Conservation (phyloP, 805 yeast species). For the Candida nitratophila region DNA sequence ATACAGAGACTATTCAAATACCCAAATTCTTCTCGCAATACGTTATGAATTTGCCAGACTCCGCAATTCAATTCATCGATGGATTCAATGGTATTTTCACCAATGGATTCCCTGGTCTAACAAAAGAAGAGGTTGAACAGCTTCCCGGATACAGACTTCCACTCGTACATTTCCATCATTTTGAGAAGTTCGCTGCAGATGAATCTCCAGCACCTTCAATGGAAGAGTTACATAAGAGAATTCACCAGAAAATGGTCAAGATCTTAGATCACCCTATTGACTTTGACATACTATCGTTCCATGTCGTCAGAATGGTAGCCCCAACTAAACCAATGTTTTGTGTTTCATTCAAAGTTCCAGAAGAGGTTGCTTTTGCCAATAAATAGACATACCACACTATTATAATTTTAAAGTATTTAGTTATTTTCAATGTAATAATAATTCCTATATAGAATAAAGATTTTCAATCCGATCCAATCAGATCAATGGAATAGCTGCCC, state of each 20-base stretch:
- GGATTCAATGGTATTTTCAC: conserved; percentile 70
- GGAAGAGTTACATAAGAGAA: conserved; percentile 61
- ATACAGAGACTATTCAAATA: conserved; percentile 25
- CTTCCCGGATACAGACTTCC: conserved; percentile 57
- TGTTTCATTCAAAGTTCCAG: conserved; percentile 69
- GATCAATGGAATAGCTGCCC: conserved; percentile 52
- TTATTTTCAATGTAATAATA: too few species aligned
- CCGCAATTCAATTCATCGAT: conserved; percentile 77
- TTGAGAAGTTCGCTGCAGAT: conserved; percentile 76
- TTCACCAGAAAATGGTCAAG: conserved; percentile 45
- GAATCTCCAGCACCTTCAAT: conserved; percentile 60
- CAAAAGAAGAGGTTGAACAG: conserved; percentile 26
- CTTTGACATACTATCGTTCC: conserved; percentile 50
- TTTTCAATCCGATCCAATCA: too few species aligned
- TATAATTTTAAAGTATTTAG: too few species aligned
- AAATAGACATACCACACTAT: not conserved
- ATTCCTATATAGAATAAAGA: too few species aligned
- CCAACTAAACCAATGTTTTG: conserved; percentile 97
- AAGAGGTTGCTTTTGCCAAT: conserved; percentile 47
- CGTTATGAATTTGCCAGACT: conserved; percentile 94
- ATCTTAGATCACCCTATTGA: conserved; percentile 42
- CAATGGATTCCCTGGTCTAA: conserved; percentile 27
- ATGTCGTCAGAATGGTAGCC: conserved; percentile 87
- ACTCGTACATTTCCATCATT: conserved; percentile 80
- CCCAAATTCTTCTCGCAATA: conserved; percentile 62